Base-by-base conservation (phyloP, 352 stramenopile genomes). In the Saprolegnia diclina region DNA sequence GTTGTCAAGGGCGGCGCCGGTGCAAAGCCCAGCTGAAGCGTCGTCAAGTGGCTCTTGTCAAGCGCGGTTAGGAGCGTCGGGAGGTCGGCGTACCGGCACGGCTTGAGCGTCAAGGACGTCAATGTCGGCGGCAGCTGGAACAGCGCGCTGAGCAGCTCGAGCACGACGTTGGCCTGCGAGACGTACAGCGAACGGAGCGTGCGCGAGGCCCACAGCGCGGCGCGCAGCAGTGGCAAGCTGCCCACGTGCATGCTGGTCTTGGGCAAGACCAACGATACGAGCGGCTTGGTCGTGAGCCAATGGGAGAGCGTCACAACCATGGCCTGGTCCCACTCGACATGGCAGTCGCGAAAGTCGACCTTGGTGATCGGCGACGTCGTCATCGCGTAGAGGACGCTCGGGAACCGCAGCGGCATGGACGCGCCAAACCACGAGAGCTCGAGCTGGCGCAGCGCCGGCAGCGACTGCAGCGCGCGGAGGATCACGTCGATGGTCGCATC, bases 361-460 rank as follows among this genome's bases (percentile, higher is more conserved):
- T 59, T 59, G 13, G 52, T 59, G 35, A 59, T 59, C 13, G 52
- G 35, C 52, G 52, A 59, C 9, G 35, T 19, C 13, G 24, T 24
- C 24, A 59, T 59, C 3, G 52, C 52, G 19, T 59, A 14, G 19
- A 59, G 52, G 1, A 59, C 52, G 16, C 35, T 3, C 19, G 52
- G 52, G 11, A 59, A 59, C 3, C 35, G 24, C 35, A 42, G 52
- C 52, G 52, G 35, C 16, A 59, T 16, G 3, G 52, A 59, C 35
- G 24, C 52, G 16, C 52, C 52, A 59, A 59, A 59, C 52, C 52
- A 59, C 52, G 52, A 59, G 24, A 59, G 35, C 52, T 59, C 52
- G 13, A 59, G 52, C n/a, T 40, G 52, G 11, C 52, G 52, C 16
- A 59, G 52, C 19, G 52, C 52, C 3, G 52, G 52, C 19, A 59